A percentile compares a stretch with the other conserved stretches of the same genome.
phyloP scores from a whole-genome alignment of 2,329 filamentous ascomycete genomes.

The Trichoderma sp. region DNA sequence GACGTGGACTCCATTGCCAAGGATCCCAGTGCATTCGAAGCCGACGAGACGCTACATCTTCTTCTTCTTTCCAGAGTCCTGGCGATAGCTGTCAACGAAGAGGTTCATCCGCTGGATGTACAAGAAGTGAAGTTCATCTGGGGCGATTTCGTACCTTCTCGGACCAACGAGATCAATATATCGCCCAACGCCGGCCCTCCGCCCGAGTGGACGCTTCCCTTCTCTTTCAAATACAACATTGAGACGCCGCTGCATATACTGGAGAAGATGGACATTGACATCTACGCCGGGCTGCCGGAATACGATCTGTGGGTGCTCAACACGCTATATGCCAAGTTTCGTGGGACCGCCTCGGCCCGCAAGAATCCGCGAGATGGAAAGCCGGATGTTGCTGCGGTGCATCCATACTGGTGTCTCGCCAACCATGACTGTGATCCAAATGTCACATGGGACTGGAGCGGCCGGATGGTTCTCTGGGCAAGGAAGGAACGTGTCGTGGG shows the following conservation, averaged over 20 bases:
- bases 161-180: conserved; percentile 55
- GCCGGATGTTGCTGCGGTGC: conserved; percentile 89
- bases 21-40: conserved; percentile 60
- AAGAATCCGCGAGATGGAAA: conserved; percentile 75
- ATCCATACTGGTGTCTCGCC: conserved; percentile 93
- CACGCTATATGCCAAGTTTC: conserved; percentile 88
- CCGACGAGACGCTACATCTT: conserved; percentile 63
- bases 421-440: conserved; percentile 98
- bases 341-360: conserved; percentile 86
- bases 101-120: conserved; percentile 63
- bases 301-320: conserved; percentile 86
- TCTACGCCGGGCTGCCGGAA: conserved; percentile 59
- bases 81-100: conserved; percentile 64
- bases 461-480: conserved; percentile 70
- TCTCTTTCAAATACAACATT: conserved; percentile 76
- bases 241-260: conserved; percentile 74
- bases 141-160: conserved; percentile 63
- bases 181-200: conserved; percentile 58
- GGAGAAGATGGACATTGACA: conserved; percentile 82
- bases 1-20: conserved; percentile 67
- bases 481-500: conserved; percentile 59
- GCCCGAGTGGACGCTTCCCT: conserved; percentile 69
- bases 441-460: conserved; percentile 91
- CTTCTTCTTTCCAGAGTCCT: conserved; percentile 62
- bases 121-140: conserved; percentile 67